Percentiles rank a stretch among this genome's conserved stretches.
Evolutionary conservation across 176 grass and related monocot species (phyloP).

Genomic region (Oryza officinalis): DNA sequence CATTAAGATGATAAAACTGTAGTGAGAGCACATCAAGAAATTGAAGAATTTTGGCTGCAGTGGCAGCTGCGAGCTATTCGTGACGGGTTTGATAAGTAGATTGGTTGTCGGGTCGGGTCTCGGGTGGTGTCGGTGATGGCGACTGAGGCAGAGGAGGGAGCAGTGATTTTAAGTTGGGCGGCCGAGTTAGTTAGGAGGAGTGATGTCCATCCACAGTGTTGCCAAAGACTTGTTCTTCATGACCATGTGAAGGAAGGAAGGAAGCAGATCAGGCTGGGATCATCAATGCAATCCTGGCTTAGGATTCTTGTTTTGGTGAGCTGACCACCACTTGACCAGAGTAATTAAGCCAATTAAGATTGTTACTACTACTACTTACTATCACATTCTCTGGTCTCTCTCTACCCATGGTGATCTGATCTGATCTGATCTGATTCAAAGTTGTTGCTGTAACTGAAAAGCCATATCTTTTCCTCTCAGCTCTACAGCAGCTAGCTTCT

Average conservation of each 20-base stretch:
- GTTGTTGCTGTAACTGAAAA: not conserved
- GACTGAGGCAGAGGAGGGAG: too few relatives aligned
- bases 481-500: not conserved
- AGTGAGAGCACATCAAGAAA: not conserved
- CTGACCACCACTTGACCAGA: not conserved
- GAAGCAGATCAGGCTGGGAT: not conserved
- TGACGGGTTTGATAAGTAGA: not conserved
- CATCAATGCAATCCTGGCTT: constrained; percentile 1
- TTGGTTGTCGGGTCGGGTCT: not conserved
- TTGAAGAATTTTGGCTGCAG: not conserved
- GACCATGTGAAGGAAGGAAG: not conserved
- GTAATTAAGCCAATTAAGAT: not conserved
- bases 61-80: not conserved
- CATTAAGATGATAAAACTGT: too few relatives aligned
- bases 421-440: not conserved
- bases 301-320: constrained; percentile 21
- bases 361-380: not conserved
- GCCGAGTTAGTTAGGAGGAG: not conserved
- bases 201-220: not conserved
- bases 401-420: not conserved
- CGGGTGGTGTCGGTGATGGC: not conserved
- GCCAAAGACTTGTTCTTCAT: not conserved
- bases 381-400: not conserved
- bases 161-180: not conserved
- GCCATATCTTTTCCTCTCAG: not conserved